Evolutionary conservation across 2,329 filamentous ascomycete species (phyloP).

Genomic region (Curvularia lunata): DNA sequence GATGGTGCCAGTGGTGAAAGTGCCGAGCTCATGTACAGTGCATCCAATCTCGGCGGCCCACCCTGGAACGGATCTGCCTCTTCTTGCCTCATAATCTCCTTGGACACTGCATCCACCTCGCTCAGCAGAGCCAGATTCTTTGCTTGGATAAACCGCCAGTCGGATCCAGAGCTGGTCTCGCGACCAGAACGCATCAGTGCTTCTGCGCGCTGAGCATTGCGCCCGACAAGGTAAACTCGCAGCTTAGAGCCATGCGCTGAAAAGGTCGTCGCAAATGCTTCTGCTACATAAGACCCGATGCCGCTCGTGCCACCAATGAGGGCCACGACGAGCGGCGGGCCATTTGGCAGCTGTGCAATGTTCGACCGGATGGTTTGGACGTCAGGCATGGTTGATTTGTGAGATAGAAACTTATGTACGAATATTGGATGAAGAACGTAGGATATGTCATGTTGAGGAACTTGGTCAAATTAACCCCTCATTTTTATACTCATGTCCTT

Average conservation of each 20-base stretch:
- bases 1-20: conserved; percentile 48
- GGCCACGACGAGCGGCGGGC: conserved; percentile 28
- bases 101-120: conserved; percentile 46
- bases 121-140: conserved; percentile 41
- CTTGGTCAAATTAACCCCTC: background rate
- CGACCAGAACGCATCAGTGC: conserved; percentile 36
- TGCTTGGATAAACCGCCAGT: conserved; percentile 45
- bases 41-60: conserved; percentile 41
- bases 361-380: background rate
- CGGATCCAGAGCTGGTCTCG: conserved; percentile 36
- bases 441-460: background rate
- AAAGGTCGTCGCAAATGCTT: conserved; percentile 25
- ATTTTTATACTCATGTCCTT: background rate
- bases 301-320: conserved; percentile 34
- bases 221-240: conserved; percentile 54
- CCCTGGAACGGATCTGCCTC: conserved; percentile 23
- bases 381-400: background rate
- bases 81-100: conserved; percentile 38
- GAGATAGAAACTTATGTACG: too few relatives aligned
- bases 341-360: background rate
- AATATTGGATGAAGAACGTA: too few relatives aligned
- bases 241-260: conserved; percentile 32
- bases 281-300: conserved; percentile 35
- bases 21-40: conserved; percentile 43
- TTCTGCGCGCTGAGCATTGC: conserved; percentile 42